Evolutionary conservation across 805 yeast genomes (phyloP).

Genomic region (Clavispora santaluciae): DNA sequence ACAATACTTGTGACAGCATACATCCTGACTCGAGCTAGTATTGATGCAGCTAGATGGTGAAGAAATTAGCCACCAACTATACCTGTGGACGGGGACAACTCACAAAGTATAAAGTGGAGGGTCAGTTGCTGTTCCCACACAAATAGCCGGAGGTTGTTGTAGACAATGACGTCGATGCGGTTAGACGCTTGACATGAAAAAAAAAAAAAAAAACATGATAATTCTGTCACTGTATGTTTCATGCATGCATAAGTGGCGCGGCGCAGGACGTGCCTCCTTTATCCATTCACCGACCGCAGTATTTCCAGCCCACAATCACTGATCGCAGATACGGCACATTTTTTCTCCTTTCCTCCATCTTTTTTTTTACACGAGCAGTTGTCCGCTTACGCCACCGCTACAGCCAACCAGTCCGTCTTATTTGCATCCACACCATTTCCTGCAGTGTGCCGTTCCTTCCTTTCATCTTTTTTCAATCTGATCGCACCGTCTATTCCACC

Average conservation of each 20-base stretch:
- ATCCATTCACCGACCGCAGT: background rate
- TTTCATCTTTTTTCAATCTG: background rate
- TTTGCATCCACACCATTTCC: background rate
- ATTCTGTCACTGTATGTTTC: slow-evolving; percentile 1
- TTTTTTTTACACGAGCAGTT: background rate
- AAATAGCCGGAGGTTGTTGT: background rate
- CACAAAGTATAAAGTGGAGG: no score
- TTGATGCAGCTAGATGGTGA: no score
- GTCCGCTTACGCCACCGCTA: background rate
- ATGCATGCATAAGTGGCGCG: background rate
- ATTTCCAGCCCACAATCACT: background rate
- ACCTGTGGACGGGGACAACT: no score
- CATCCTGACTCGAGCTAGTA: no score
- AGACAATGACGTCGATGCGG: background rate
- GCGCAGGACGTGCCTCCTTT: background rate
- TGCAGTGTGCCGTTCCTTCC: background rate
- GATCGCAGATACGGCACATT: background rate
- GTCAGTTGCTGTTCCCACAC: no score
- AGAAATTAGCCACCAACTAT: no score
- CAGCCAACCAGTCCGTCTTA: background rate
- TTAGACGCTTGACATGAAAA: background rate
- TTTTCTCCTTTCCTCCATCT: background rate
- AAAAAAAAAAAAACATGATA: no score
- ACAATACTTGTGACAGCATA: no score
- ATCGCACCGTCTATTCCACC: background rate